These are phyloP conservation scores for Closterium sp. DNA, from an alignment of 139 green algal genomes.

Conservation along the genomic window DNA sequence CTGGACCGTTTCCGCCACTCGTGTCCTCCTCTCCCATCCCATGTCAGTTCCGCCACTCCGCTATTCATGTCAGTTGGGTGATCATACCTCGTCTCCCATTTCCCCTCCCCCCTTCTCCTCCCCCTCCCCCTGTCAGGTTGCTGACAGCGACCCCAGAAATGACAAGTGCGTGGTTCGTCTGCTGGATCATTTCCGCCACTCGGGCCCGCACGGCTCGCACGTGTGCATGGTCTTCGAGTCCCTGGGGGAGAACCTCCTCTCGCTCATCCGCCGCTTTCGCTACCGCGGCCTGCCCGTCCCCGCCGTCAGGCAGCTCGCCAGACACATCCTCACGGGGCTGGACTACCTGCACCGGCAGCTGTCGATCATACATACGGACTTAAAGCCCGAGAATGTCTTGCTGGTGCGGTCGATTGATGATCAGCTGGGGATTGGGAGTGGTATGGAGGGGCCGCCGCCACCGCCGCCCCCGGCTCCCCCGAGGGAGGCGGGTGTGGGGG, in stretches of 20 bases:
- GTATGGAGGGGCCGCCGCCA: neutral
- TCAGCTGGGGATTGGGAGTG: neutral
- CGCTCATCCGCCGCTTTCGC: constrained; percentile 73
- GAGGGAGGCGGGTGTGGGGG: too few relatives aligned
- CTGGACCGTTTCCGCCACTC: constrained; percentile 91
- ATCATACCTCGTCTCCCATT: too few relatives aligned
- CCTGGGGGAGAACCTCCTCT: constrained; percentile 67
- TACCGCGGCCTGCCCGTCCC: constrained; percentile 85
- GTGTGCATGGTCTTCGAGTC: constrained; percentile 98
- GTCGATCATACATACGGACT: constrained; percentile 93
- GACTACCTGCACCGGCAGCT: constrained; percentile 87
- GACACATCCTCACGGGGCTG: constrained; percentile 75
- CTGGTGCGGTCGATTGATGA: constrained; percentile 46
- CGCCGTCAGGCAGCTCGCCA: constrained; percentile 75
- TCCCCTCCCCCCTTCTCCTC: too few relatives aligned
- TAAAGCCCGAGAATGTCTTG: constrained; percentile 99
- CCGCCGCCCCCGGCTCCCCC: too few relatives aligned
- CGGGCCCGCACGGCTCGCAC: constrained; percentile 85
- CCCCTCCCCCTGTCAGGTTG: constrained; percentile 1
- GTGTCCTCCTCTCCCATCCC: too few relatives aligned
- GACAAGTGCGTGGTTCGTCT: constrained; percentile 60
- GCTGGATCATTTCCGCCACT: constrained; percentile 91
- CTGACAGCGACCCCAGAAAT: constrained; percentile 22
- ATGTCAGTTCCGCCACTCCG: too few relatives aligned
- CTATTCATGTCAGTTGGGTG: too few relatives aligned